Evolutionary conservation across 345 rosid genomes (phyloP), one percentile per base, ranked within the genome.

Genomic region (Garcia nutans): DNA sequence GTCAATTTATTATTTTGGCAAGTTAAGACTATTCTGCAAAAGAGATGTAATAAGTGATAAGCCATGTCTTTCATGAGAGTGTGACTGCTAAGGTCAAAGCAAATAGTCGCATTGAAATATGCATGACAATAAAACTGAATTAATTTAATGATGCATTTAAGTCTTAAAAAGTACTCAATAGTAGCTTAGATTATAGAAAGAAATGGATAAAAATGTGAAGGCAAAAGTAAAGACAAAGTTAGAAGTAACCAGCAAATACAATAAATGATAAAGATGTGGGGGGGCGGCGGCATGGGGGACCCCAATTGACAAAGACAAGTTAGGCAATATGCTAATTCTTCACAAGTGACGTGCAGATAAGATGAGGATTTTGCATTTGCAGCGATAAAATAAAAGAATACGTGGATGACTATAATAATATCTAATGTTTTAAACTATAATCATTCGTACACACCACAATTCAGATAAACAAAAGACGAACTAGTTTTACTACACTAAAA

Each of bases 31-130:
- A 33, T 33, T 2, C 6, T 19, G 31, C 12, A 28, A 41, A 28
- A 70, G 15, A 10, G n/a, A 70, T 20, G 60, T 22, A 33, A 11
- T 71, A 22, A 56, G 61, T 22, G n/a, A 11, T 56, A 15, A 15
- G 37, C 50, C 52, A 23, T 23, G 56, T 71, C 64, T 56, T 71
- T 58, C 74, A 71, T 57, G n/a, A n/a, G n/a, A n/a, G n/a, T n/a
- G 50, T 70, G 63, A 41, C 19, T 56, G 50, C 12, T 5, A 20
- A 20, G 44, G 56, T 4, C 20, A 19, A 33, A 58, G 64, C 22
- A 72, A 37, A 5, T 37, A 0, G 41, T 37, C 6, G 41, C 41
- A 37, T 37, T 4, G 41, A 37, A 28, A 28, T 28, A 28, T 28
- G 31, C 2, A 28, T 28, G 31, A 28, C 31, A 1, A 2, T 28